Conservation (phyloP, 2,329 filamentous ascomycete species). For the Teratosphaeria gauchensis region DNA sequence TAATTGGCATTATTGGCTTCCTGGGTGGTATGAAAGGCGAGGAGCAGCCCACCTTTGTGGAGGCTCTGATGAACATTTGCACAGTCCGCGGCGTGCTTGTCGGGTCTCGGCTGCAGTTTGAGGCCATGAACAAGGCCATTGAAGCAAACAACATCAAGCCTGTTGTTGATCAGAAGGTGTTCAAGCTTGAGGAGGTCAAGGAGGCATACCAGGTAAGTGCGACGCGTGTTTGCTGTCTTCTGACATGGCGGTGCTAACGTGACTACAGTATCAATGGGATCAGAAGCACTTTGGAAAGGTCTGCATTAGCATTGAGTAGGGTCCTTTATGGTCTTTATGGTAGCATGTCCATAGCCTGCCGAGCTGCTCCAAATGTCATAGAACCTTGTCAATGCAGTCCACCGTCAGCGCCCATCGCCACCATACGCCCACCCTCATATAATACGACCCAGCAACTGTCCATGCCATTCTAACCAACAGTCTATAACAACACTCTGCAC, state of each 20-base stretch:
- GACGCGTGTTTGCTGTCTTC: conserved; percentile 1
- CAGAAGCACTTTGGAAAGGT: conserved; percentile 42
- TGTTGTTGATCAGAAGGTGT: conserved; percentile 49
- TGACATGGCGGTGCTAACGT: not conserved
- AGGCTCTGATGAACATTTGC: conserved; percentile 41
- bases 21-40: conserved; percentile 40
- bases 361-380: not conserved
- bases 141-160: conserved; percentile 51
- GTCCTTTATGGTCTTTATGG: not conserved
- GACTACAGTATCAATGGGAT: conserved; percentile 28
- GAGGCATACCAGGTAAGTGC: conserved; percentile 40
- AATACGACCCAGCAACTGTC: not conserved
- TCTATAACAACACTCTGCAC: not conserved
- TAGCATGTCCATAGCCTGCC: not conserved
- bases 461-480: not conserved
- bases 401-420: not conserved
- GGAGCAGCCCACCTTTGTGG: conserved; percentile 41
- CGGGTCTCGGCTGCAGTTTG: conserved; percentile 46
- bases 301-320: conserved; percentile 28
- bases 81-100: conserved; percentile 50
- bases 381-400: not conserved
- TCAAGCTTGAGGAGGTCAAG: conserved; percentile 42
- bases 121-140: conserved; percentile 50
- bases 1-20: conserved; percentile 50
- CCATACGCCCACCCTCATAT: not conserved